Evolutionary conservation across 345 rosid species (phyloP).

Genomic region (Eucalyptus globulus): DNA sequence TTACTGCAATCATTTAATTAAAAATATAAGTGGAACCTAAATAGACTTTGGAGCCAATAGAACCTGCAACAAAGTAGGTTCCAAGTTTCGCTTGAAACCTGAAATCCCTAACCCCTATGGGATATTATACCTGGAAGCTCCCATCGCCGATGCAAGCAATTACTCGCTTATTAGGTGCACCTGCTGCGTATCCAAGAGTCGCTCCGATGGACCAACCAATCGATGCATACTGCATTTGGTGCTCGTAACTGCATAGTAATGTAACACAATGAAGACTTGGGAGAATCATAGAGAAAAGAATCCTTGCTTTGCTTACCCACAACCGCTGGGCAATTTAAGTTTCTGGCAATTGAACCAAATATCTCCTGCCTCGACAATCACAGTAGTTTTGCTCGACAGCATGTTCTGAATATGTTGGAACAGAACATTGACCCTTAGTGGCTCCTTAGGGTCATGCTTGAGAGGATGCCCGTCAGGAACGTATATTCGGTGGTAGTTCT

Average conservation of each 20-base stretch:
- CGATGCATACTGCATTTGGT: constrained; percentile 54
- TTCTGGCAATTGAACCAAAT: constrained; percentile 66
- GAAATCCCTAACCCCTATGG: too few species aligned
- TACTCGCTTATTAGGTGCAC: constrained; percentile 30
- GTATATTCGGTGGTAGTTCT: constrained; percentile 37
- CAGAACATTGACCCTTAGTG: constrained; percentile 31
- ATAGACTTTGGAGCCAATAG: too few species aligned
- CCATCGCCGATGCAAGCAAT: constrained; percentile 55
- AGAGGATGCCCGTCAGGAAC: constrained; percentile 34
- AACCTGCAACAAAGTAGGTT: fast-evolving
- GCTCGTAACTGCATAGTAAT: constrained; percentile 21
- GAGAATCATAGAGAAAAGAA: not conserved
- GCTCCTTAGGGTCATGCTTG: constrained; percentile 14
- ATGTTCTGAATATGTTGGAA: constrained; percentile 42
- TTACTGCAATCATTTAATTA: too few species aligned
- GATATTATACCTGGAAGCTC: constrained; percentile 34
- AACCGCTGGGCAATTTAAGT: constrained; percentile 33
- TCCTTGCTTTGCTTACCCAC: constrained; percentile 21
- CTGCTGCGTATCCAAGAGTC: constrained; percentile 50
- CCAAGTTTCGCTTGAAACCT: too few species aligned
- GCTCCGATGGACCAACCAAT: constrained; percentile 62
- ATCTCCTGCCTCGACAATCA: constrained; percentile 51
- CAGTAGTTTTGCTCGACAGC: constrained; percentile 30
- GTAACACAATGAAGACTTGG: not conserved
- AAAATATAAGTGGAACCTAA: too few species aligned